phyloP scores from a whole-genome alignment of 2,329 filamentous ascomycete genomes.

The Rugonectria rugulosa region DNA sequence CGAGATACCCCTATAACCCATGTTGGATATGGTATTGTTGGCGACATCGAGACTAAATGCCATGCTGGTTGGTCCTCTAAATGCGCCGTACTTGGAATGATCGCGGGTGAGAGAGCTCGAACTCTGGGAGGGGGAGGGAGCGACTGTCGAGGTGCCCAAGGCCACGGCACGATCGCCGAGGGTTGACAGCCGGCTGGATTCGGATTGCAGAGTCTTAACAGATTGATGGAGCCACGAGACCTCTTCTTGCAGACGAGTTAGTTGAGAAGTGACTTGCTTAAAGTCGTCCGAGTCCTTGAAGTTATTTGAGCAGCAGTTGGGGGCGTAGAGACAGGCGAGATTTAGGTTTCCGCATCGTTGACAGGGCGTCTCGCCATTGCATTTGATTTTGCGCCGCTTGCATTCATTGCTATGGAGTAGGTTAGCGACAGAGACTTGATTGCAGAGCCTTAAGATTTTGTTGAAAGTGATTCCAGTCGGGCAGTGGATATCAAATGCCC shows the following conservation, averaged over 20 bases:
- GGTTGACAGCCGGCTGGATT: constrained; percentile 54
- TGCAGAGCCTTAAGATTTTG: background rate
- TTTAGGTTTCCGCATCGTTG: constrained; percentile 74
- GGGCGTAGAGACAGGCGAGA: constrained; percentile 70
- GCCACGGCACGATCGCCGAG: constrained; percentile 53
- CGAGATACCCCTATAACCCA: constrained; percentile 78
- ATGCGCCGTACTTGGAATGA: constrained; percentile 67
- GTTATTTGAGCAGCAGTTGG: constrained; percentile 74
- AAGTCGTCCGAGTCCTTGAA: constrained; percentile 96
- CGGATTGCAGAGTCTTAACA: constrained; percentile 71
- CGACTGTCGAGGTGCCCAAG: constrained; percentile 41
- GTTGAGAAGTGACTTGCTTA: constrained; percentile 78
- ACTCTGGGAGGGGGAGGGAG: constrained; percentile 54
- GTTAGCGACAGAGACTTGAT: constrained; percentile 8
- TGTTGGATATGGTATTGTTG: constrained; percentile 84
- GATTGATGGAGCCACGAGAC: constrained; percentile 79
- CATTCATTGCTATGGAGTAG: constrained; percentile 67
- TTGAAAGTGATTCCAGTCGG: background rate
- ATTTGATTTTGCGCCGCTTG: constrained; percentile 79
- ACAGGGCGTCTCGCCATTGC: constrained; percentile 74
- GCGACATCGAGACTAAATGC: constrained; percentile 88
- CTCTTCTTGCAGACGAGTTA: constrained; percentile 81
- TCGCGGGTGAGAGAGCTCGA: constrained; percentile 49
- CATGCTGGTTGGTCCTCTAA: constrained; percentile 85
- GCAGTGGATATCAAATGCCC: background rate